Evolutionary conservation across 371 early-diverging fungal species (phyloP).

Genomic region (Actinomucor elegans): DNA sequence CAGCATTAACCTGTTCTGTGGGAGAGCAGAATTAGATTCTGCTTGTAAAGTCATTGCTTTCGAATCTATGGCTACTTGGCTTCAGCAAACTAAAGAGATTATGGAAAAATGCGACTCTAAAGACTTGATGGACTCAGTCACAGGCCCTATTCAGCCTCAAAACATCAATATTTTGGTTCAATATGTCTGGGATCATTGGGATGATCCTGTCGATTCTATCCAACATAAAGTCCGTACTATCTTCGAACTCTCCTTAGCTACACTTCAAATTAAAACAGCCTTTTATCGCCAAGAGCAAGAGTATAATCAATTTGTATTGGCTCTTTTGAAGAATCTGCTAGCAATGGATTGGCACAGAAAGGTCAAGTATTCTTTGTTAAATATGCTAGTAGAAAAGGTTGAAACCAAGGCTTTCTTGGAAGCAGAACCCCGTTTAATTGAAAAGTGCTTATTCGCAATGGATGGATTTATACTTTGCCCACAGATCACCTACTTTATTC

Average conservation of each 20-base stretch:
- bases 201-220: conserved; percentile 79
- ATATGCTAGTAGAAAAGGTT: conserved; percentile 62
- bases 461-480: conserved; percentile 68
- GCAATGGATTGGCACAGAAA: conserved; percentile 64
- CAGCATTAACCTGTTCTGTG: conserved; percentile 50
- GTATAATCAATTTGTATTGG: conserved; percentile 36
- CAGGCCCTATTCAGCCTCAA: conserved; percentile 29
- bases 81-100: conserved; percentile 51
- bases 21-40: conserved; percentile 54
- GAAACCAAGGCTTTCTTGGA: conserved; percentile 51
- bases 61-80: conserved; percentile 75
- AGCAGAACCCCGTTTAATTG: conserved; percentile 58
- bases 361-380: conserved; percentile 70
- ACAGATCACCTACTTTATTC: conserved; percentile 51
- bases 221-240: conserved; percentile 70
- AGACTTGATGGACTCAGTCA: conserved; percentile 11
- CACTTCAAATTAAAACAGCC: conserved; percentile 42
- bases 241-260: conserved; percentile 62
- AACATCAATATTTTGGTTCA: conserved; percentile 58
- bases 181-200: conserved; percentile 79
- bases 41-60: conserved; percentile 71
- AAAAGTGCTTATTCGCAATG: conserved; percentile 58
- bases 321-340: conserved; percentile 48
- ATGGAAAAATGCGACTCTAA: conserved; percentile 13
- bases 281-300: conserved; percentile 27